Conservation (phyloP, 495 filamentous ascomycete species). For the Extremus antarcticus region DNA sequence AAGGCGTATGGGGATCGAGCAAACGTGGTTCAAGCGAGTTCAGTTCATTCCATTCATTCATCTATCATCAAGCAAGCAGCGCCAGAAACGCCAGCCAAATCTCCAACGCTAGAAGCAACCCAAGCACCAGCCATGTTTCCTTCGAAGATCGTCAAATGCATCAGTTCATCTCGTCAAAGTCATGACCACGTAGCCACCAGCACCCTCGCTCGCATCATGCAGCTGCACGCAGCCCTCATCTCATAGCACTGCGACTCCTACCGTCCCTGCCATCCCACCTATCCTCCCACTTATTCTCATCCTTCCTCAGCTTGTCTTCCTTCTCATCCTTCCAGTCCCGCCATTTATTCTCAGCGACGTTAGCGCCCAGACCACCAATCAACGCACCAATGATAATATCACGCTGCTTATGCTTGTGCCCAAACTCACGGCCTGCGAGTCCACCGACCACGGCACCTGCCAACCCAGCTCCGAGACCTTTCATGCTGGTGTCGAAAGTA, state of each 20-base stretch:
- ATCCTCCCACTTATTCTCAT: slow-evolving; percentile 11
- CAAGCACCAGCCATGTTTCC: too few species aligned
- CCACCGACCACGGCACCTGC: slow-evolving; percentile 20
- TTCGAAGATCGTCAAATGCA: too few species aligned
- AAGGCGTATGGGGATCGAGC: too few species aligned
- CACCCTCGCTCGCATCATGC: background rate
- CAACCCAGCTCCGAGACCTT: slow-evolving; percentile 14
- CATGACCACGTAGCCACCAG: too few species aligned
- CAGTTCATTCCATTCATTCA: too few species aligned
- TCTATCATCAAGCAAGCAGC: background rate
- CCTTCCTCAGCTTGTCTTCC: slow-evolving; percentile 2
- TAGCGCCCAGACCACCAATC: slow-evolving; percentile 18
- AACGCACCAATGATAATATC: slow-evolving; percentile 17
- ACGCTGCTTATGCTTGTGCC: slow-evolving; percentile 13
- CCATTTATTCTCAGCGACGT: slow-evolving; percentile 17
- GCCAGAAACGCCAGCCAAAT: background rate
- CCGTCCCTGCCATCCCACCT: slow-evolving; percentile 10
- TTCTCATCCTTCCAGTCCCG: slow-evolving; percentile 8
- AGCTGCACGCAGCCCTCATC: too few species aligned
- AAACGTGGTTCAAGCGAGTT: too few species aligned
- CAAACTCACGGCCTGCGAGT: slow-evolving; percentile 17
- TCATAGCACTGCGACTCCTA: slow-evolving; percentile 3
- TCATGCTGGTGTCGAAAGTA: slow-evolving; percentile 16
- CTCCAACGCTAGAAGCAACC: too few species aligned
- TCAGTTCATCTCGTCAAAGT: too few species aligned